phyloP scores from a whole-genome alignment of 2,329 filamentous ascomycete species.

The Diaporthe ampelina region DNA sequence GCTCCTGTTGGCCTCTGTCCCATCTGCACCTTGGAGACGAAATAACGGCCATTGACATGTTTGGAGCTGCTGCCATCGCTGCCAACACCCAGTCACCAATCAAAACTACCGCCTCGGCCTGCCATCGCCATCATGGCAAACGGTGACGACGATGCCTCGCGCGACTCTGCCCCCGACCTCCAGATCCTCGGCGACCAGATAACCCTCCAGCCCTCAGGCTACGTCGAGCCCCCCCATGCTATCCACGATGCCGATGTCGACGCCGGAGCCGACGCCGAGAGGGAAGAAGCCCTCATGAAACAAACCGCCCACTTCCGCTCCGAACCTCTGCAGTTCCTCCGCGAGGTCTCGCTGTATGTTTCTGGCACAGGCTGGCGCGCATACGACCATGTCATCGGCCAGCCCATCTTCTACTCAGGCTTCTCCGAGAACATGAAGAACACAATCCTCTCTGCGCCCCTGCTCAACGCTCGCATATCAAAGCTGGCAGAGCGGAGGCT shows the following conservation, averaged over 20 bases:
- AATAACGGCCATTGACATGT: constrained; percentile 13
- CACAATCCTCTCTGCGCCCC: constrained; percentile 79
- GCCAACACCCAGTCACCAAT: not conserved
- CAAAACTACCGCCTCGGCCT: not conserved
- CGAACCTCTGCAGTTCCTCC: constrained; percentile 82
- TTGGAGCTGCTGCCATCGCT: not conserved
- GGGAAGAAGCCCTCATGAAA: constrained; percentile 80
- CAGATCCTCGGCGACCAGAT: constrained; percentile 82
- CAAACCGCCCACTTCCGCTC: constrained; percentile 89
- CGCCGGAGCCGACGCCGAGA: constrained; percentile 52
- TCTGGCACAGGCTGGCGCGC: constrained; percentile 95
- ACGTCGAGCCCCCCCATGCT: constrained; percentile 63
- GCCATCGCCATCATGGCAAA: constrained; percentile 52
- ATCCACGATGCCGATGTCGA: constrained; percentile 49
- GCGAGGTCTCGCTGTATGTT: constrained; percentile 93
- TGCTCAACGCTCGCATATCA: constrained; percentile 80
- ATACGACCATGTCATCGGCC: constrained; percentile 91
- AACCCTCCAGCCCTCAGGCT: constrained; percentile 81
- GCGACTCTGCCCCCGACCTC: constrained; percentile 77
- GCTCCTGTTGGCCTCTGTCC: not conserved
- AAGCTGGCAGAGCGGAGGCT: constrained; percentile 83
- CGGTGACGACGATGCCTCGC: constrained; percentile 54
- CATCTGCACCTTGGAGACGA: not conserved
- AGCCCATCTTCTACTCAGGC: constrained; percentile 92
- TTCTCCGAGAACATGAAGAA: constrained; percentile 93